Base-by-base conservation (phyloP, 2,329 filamentous ascomycete species). In the Spiromastix sp. region DNA sequence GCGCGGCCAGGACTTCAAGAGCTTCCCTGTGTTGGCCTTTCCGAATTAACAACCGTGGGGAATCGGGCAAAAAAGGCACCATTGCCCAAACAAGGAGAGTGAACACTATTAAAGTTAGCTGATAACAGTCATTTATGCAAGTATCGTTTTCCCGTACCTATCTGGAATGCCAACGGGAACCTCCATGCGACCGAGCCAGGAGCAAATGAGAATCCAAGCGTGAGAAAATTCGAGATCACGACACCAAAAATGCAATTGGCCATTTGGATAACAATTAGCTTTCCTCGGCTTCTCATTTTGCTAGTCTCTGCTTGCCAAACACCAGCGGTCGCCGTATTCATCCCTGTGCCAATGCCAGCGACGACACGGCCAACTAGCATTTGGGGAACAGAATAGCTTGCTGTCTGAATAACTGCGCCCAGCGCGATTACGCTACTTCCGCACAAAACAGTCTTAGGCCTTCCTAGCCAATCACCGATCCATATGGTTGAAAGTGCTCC, bases 271-370 rank as follows among this genome's bases (percentile, higher is more conserved):
- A 53, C 46, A 54, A 30, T 34, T 48, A 57, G 48, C 54, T 55
- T 56, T 11, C 63, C 63, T 19, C 63, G 51, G 30, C 55, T 55
- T 2, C 57, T 50, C 8, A 60, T 57, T 36, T 63, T 57, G 51
- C 61, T 60, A 9, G 60, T 44, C 34, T 67, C 64, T 3, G 59
- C 57, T 40, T 67, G 63, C 57, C 61, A 67, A 42, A 59, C 42
- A 45, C 58, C 57, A 12, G 60, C 60, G 1, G 68, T 71, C 22
- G 67, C 62, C 2, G 68, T 70, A 34, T 70, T 71, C 50, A 66
- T 50, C 4, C 63, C 62, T 29, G 59, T 67, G 2, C 66, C 67
- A 3, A 68, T 33, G 2, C 66, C 66, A 4, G 59, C 60, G 13
- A 69, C 55, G 15, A 68, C 55, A 2, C 66, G 55, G 0, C 62